A percentile compares a stretch with the other conserved stretches of the same genome.
Conservation (phyloP, 2,329 filamentous ascomycete genomes). For the Magnaporthales sp. region DNA sequence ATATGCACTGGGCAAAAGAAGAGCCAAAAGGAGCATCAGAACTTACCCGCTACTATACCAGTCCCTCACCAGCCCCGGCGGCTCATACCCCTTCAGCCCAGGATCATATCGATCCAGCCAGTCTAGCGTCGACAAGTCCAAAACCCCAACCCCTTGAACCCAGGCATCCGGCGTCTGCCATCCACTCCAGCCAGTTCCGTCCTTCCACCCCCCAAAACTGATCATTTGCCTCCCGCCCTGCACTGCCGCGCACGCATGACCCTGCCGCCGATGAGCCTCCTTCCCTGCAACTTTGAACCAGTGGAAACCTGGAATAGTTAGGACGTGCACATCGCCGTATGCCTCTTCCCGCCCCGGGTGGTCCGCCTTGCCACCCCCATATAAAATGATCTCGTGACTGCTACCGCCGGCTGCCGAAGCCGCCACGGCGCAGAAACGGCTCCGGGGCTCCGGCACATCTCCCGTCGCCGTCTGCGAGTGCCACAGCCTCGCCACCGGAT, state of each 20-base stretch:
- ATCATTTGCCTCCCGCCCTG: too few relatives aligned
- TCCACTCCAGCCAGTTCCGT: not conserved
- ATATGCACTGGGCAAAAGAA: too few relatives aligned
- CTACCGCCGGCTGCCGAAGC: slow-evolving; percentile 9
- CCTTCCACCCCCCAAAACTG: too few relatives aligned
- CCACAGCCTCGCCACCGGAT: slow-evolving; percentile 26
- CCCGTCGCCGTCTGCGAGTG: slow-evolving; percentile 22
- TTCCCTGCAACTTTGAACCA: slow-evolving; percentile 21
- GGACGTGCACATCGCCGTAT: slow-evolving; percentile 22
- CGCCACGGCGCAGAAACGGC: slow-evolving; percentile 22
- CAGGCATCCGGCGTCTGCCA: not conserved
- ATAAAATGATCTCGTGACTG: slow-evolving; percentile 19
- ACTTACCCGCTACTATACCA: not conserved
- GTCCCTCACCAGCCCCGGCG: not conserved
- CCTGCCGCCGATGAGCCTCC: slow-evolving; percentile 7
- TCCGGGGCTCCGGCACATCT: slow-evolving; percentile 12
- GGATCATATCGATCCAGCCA: not conserved
- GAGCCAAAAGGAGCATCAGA: too few relatives aligned
- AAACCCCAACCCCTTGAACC: not conserved
- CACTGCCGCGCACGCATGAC: too few relatives aligned
- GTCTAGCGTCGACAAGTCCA: not conserved
- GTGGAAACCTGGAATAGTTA: slow-evolving; percentile 27
- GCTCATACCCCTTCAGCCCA: not conserved
- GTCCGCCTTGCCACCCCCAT: slow-evolving; percentile 18
- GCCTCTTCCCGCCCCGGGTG: slow-evolving; percentile 3